Percentiles rank a stretch among this genome's conserved stretches.
Conservation (phyloP, 2,329 filamentous ascomycete species). For the Ambrosiella cleistominuta region DNA sequence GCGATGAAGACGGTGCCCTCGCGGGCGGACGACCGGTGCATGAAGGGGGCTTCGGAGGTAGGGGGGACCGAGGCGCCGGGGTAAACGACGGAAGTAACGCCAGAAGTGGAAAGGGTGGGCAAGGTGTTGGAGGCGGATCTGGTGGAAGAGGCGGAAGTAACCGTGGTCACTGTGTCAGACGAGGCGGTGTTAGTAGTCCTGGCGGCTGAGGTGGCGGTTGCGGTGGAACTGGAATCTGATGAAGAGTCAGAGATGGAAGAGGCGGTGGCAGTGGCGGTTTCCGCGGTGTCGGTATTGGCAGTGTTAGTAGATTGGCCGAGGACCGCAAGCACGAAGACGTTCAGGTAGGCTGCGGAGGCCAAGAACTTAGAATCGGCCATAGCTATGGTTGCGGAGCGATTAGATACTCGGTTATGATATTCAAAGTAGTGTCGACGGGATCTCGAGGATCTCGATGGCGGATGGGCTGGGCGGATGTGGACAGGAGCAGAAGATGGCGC, state of each 20-base stretch:
- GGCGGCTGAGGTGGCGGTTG: constrained; percentile 5
- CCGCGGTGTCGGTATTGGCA: neutral
- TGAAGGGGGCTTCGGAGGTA: constrained; percentile 71
- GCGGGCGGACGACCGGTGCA: constrained; percentile 70
- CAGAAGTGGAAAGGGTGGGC: constrained; percentile 25
- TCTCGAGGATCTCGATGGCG: neutral
- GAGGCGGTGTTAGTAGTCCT: neutral
- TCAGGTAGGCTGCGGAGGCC: constrained; percentile 12
- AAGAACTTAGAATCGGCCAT: constrained; percentile 12
- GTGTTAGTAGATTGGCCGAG: constrained; percentile 5
- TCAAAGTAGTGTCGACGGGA: neutral
- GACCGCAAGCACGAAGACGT: constrained; percentile 14
- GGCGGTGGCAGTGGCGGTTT: constrained; percentile 1
- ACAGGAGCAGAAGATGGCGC: neutral
- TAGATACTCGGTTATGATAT: neutral
- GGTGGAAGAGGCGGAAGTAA: constrained; percentile 15
- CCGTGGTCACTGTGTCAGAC: constrained; percentile 2
- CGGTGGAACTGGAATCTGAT: neutral
- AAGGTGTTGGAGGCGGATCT: constrained; percentile 18
- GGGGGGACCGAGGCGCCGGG: constrained; percentile 65
- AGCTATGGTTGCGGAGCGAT: neutral
- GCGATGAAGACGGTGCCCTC: constrained; percentile 94
- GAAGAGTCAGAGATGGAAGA: neutral
- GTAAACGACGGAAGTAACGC: constrained; percentile 33
- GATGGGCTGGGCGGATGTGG: neutral